Evolutionary conservation across 345 rosid genomes (phyloP).

Genomic region (Eucalyptus erythrocorys): DNA sequence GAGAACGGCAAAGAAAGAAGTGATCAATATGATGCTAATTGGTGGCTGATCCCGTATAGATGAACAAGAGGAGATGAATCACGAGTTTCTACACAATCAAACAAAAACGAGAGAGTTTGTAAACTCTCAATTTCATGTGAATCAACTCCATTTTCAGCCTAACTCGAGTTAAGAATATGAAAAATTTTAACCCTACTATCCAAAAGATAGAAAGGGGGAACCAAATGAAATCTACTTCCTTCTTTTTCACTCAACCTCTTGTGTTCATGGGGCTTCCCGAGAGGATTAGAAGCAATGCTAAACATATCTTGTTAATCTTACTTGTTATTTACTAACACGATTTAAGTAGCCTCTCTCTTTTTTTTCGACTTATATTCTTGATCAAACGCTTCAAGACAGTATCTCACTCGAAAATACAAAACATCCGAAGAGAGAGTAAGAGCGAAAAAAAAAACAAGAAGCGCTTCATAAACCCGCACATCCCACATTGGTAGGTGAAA

Average conservation of each 20-base stretch:
- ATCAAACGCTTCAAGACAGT: not conserved
- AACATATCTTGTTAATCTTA: not conserved
- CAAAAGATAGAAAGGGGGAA: not conserved
- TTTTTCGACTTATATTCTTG: not conserved
- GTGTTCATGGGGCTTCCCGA: not conserved
- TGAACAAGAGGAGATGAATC: not conserved
- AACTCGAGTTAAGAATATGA: not conserved
- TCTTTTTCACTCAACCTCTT: not conserved
- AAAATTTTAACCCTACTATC: not conserved
- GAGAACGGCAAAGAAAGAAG: not conserved
- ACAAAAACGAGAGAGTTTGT: not conserved
- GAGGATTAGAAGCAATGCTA: not conserved
- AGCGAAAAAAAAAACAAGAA: not conserved
- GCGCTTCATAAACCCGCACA: not conserved
- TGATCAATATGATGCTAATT: not conserved
- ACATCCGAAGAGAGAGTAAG: not conserved
- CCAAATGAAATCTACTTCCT: not conserved
- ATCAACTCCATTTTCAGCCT: not conserved
- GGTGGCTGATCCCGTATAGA: not conserved
- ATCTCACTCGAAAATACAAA: not conserved
- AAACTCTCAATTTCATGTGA: not conserved
- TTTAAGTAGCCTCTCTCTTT: not conserved
- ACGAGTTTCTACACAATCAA: not conserved
- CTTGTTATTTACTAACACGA: not conserved
- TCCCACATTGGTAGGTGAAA: not conserved